Base-by-base conservation (phyloP, 148 eudicot species). In the Rhododendron simsii region DNA sequence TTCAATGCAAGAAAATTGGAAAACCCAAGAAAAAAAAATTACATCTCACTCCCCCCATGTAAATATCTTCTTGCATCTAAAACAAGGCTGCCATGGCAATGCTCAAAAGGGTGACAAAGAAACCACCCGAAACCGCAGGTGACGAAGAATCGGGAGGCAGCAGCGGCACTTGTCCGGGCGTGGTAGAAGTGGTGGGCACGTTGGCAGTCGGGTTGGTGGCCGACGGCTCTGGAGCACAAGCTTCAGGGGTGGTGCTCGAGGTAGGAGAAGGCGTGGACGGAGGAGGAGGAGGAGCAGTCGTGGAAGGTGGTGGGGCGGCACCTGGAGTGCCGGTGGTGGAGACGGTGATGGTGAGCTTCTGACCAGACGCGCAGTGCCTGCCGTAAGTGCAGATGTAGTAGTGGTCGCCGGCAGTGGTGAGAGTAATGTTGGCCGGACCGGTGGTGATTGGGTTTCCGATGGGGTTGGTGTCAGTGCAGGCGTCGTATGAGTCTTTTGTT, bases 341-440 rank as follows among this genome's bases (percentile, higher is more conserved):
- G 85, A 87, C 88, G 0, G 83, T 87, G 30, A 87, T 50, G 44
- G 83, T 5, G 41, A 87, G 83, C 35, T 79, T 83, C 80, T 87
- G 88, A 1, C 86, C 88, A 0, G 41, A 9, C 4, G 0, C 12
- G 78, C 88, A 87, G 73, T 87, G 88, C 35, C 55, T 0, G 45
- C 88, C 88, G 44, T 50, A 0, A 33, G 86, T 78, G 86, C 86
- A 87, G 30, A 87, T 87, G 47, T 47, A 87, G 80, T 87, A 67
- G 84, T 76, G 80, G 12, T 83, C 73, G 8, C 88, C 88, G 71
- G 79, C n/a, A 7, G 86, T 21, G 73, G 73, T 57, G 41, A 87
- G 88, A 47, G 73, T 87, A 21, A 87, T 3, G 81, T 84, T 87
- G 11, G 86, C 87, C 11, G 87, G 89, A 26, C 87, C 86, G 45